phyloP scores from a whole-genome alignment of 2,329 filamentous ascomycete genomes.

The Ceratocystis cacaofunesta region DNA sequence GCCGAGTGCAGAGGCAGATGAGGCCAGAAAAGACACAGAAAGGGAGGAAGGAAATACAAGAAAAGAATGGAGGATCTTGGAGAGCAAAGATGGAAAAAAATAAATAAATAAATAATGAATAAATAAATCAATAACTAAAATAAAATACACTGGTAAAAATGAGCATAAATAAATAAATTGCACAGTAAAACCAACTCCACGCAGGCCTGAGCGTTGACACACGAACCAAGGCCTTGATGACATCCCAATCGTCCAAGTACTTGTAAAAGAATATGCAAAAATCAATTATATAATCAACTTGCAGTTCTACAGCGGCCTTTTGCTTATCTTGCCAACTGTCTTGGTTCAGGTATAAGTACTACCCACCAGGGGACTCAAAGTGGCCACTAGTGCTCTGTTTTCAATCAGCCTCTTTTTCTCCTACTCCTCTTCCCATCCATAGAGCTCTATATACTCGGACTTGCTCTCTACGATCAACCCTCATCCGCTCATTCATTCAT shows the following conservation, averaged over 20 bases:
- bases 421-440: no score
- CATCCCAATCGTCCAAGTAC: neutral
- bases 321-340: neutral
- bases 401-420: no score
- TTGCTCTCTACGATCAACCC: no score
- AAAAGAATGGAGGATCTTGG: no score
- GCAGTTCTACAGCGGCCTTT: neutral
- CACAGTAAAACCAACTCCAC: neutral
- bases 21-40: no score
- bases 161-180: neutral
- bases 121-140: neutral
- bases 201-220: neutral
- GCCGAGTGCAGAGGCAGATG: no score
- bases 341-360: neutral
- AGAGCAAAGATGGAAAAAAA: neutral
- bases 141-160: neutral
- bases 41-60: no score
- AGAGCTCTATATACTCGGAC: neutral
- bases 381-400: neutral
- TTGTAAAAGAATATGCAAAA: neutral
- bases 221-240: constrained; percentile 2
- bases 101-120: neutral
- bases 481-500: no score
- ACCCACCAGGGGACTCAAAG: neutral
- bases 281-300: neutral